phyloP scores from a whole-genome alignment of 139 green algal species.

The Tetradesmus obliquus region DNA sequence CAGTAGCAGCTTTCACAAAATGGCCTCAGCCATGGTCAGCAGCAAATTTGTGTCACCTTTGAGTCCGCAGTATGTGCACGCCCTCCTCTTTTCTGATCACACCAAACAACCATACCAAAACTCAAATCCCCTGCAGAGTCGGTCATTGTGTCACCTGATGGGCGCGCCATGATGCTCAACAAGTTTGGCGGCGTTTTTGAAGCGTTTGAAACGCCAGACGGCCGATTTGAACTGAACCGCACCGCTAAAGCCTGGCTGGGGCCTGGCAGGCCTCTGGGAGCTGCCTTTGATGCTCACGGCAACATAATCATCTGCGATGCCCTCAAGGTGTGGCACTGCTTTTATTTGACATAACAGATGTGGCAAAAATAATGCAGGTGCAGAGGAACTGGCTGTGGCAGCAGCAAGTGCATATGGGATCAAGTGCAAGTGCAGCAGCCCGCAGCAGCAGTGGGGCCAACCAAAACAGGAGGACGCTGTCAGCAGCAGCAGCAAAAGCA shows the following conservation, averaged over 20 bases:
- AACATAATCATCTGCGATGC: constrained; percentile 54
- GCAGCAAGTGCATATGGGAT: background rate
- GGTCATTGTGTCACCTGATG: constrained; percentile 39
- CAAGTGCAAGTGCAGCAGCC: background rate
- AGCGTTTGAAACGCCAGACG: constrained; percentile 17
- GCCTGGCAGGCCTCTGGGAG: constrained; percentile 45
- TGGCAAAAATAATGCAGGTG: background rate
- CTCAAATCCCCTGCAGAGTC: constrained; percentile 19
- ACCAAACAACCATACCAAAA: background rate
- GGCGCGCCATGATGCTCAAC: constrained; percentile 30
- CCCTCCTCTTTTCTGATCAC: background rate
- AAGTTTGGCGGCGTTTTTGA: constrained; percentile 40
- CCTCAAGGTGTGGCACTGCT: constrained; percentile 17
- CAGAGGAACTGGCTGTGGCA: background rate
- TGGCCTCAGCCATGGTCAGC: too few relatives aligned
- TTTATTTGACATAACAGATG: background rate
- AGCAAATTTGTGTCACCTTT: too few relatives aligned
- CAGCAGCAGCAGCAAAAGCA: background rate
- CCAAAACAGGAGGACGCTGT: too few relatives aligned
- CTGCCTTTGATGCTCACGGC: constrained; percentile 37
- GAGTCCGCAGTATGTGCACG: too few relatives aligned
- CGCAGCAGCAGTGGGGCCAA: background rate
- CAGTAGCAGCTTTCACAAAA: background rate
- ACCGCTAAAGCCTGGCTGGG: constrained; percentile 30
- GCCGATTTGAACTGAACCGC: constrained; percentile 21